Conservation (phyloP, 2,329 filamentous ascomycete species). For the Aspergillus niger region DNA sequence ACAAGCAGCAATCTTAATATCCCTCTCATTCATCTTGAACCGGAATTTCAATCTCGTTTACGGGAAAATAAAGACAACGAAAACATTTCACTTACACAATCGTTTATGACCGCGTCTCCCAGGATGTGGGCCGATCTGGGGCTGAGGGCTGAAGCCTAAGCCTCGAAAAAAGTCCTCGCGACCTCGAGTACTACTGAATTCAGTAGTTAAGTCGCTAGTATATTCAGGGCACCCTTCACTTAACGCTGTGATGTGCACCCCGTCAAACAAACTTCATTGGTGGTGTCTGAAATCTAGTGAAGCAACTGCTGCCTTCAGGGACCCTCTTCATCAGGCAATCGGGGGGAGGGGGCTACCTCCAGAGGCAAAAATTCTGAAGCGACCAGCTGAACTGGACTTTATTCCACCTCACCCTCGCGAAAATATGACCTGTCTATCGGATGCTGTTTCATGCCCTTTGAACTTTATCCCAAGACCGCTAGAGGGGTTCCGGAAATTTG, state of each 20-base stretch:
- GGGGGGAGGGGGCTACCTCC: background rate
- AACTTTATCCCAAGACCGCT: slow-evolving; percentile 11
- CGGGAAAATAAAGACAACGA: background rate
- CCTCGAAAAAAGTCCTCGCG: slow-evolving; percentile 2
- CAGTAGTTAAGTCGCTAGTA: too few species aligned
- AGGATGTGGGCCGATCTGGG: slow-evolving; percentile 20
- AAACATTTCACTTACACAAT: background rate
- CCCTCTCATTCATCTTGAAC: background rate
- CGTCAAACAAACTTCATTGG: background rate
- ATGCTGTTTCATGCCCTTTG: slow-evolving; percentile 11
- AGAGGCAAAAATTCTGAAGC: background rate
- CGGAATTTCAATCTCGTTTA: background rate
- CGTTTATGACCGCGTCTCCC: slow-evolving; percentile 14
- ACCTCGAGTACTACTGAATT: background rate
- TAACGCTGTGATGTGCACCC: background rate
- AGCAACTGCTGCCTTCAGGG: background rate
- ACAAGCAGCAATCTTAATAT: background rate
- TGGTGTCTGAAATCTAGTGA: background rate
- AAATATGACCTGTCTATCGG: slow-evolving; percentile 17
- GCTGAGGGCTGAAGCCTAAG: slow-evolving; percentile 14
- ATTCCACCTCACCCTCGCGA: background rate
- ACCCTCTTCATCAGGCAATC: too few species aligned
- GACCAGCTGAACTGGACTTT: slow-evolving; percentile 1
- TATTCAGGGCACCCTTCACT: background rate
- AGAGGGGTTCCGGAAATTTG: slow-evolving; percentile 21